Conservation (phyloP, 179 eudicot species). For the Patellifolia procumbens region DNA sequence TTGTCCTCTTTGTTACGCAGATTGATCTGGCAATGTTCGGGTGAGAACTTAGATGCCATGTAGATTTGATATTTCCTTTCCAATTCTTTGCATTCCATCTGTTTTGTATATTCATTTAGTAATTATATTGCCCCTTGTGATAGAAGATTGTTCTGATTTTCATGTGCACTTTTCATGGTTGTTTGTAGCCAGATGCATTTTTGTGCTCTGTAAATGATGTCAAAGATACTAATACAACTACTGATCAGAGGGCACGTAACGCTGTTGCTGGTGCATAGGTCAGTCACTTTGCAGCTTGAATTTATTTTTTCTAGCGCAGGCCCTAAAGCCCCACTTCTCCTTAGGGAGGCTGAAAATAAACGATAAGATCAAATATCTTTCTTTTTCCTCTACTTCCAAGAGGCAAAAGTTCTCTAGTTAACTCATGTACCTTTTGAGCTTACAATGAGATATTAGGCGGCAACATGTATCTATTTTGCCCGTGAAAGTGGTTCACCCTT, state of each 20-base stretch:
- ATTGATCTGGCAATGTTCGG: constrained; percentile 90
- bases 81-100: no score
- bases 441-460: no score
- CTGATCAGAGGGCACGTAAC: constrained; percentile 81
- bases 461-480: no score
- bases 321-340: no score
- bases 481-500: no score
- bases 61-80: constrained; percentile 27
- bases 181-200: constrained; percentile 94
- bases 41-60: constrained; percentile 94
- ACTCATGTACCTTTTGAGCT: constrained; percentile 14
- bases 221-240: constrained; percentile 64
- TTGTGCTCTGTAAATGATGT: constrained; percentile 95
- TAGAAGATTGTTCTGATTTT: constrained; percentile 26
- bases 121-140: background rate
- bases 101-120: background rate
- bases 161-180: constrained; percentile 17
- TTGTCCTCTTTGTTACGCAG: constrained; percentile 35
- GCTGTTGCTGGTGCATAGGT: constrained; percentile 78
- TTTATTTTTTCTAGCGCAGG: background rate
- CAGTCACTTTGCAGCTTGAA: constrained; percentile 20
- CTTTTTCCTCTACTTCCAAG: background rate
- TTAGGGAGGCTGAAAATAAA: constrained; percentile 7
- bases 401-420: background rate
- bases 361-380: background rate